These are phyloP conservation scores for Flaveria linearis DNA, from an alignment of 129 eudicot genomes.

Conservation along the genomic window DNA sequence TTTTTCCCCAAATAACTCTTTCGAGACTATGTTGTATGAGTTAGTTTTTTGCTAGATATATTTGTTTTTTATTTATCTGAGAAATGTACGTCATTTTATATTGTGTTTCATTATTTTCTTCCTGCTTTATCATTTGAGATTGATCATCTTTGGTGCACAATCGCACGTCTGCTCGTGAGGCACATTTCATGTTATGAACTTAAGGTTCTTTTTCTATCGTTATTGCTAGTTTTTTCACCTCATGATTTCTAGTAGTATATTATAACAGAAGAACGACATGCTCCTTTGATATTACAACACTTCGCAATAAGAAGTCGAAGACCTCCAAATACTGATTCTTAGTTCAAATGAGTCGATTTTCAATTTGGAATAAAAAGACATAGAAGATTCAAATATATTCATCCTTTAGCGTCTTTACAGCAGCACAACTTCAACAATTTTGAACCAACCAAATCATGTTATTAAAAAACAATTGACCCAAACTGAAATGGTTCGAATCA, in stretches of 20 bases:
- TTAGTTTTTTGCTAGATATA: no score
- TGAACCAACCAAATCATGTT: no score
- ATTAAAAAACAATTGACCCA: no score
- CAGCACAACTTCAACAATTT: no score
- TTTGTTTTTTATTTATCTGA: slow-evolving; percentile 38
- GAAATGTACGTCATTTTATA: slow-evolving; percentile 77
- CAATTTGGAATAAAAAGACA: not conserved
- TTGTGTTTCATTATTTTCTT: slow-evolving; percentile 69
- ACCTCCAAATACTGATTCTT: not conserved
- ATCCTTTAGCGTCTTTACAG: no score
- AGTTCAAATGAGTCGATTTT: not conserved
- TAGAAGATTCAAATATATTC: no score
- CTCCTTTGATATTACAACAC: not conserved
- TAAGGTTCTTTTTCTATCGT: not conserved
- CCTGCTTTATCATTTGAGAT: slow-evolving; percentile 75
- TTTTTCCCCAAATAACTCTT: no score
- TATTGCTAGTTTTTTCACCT: not conserved
- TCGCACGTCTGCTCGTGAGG: slow-evolving; percentile 70
- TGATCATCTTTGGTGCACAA: slow-evolving; percentile 51
- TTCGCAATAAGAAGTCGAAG: not conserved
- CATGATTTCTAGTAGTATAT: not conserved
- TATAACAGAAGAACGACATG: not conserved
- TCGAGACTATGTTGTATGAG: no score
- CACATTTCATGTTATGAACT: slow-evolving; percentile 20
- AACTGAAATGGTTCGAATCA: no score